Conservation (phyloP, 148 eudicot species). For the Oxyria digyna region DNA sequence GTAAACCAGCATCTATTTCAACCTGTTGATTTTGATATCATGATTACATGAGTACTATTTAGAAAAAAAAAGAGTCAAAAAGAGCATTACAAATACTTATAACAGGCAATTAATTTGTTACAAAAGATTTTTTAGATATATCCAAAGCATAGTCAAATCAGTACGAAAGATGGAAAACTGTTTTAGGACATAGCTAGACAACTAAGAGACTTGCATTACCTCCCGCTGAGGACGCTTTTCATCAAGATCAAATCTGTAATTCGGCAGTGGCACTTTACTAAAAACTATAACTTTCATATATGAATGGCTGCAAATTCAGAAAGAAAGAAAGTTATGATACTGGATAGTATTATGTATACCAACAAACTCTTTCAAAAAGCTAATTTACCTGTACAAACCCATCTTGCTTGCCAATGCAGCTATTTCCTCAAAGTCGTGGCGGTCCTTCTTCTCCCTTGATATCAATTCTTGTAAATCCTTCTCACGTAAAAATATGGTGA, state of each 20-base stretch:
- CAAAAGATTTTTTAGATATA: background rate
- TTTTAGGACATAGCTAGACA: background rate
- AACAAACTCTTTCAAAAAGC: background rate
- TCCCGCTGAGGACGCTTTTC: slow-evolving; percentile 96
- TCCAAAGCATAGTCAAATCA: background rate
- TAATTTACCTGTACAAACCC: slow-evolving; percentile 80
- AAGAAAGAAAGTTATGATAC: background rate
- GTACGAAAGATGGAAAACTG: background rate
- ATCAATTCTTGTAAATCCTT: slow-evolving; percentile 68
- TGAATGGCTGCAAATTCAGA: slow-evolving; percentile 51
- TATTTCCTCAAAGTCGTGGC: slow-evolving; percentile 78
- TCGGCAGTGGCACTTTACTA: slow-evolving; percentile 87
- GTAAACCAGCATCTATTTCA: slow-evolving; percentile 45
- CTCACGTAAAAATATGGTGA: slow-evolving; percentile 41
- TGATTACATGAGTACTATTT: background rate
- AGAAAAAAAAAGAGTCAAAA: background rate
- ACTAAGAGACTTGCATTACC: slow-evolving; percentile 28
- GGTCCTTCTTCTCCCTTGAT: slow-evolving; percentile 90
- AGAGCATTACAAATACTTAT: background rate
- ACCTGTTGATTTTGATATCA: slow-evolving; percentile 32
- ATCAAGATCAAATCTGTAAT: slow-evolving; percentile 95
- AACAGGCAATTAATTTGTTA: background rate
- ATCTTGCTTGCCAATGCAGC: slow-evolving; percentile 64
- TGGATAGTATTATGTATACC: background rate
- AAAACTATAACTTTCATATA: slow-evolving; percentile 78